Base-by-base conservation (phyloP, 768 basidiomycete genomes). In the Pleurotus giganteus region DNA sequence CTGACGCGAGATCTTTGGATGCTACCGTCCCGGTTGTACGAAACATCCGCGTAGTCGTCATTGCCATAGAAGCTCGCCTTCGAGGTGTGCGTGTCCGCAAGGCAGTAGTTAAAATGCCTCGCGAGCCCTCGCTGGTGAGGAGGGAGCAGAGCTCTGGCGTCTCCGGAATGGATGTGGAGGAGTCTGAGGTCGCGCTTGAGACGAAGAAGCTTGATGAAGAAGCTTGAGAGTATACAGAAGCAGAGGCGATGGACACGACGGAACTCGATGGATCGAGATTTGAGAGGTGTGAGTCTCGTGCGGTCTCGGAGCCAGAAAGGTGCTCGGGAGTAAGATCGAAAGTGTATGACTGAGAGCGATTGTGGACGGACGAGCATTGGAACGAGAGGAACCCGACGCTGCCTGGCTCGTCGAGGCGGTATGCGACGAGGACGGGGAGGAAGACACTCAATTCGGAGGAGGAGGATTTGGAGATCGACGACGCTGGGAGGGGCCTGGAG, bases 231-330 rank as follows among this genome's bases (percentile, higher is more conserved):
- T 24, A 15, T 31, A n/a, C n/a, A n/a, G 39, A 32, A 54, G 32
- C 29, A 42, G 43, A 29, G 44, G 57, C 24, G 47, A 50, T 34
- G 49, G n/a, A n/a, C n/a, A n/a, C n/a, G n/a, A n/a, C n/a, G n/a
- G 54, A 15, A 77, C 74, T 2, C 68, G 67, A 37, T 64, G 65
- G n/a, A 57, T 62, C 45, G 49, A 13, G 56, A 65, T 62, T 53
- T 61, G 54, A 26, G 66, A 58, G 31, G 8, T 60, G 58, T 21
- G 56, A 79, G 67, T 91, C 89, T 41, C 88, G 83, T 67, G 92
- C 91, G 0, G 90, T 92, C 67, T 91, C 91, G 2, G 89, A 91
- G 28, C 90, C 90, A 5, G 89, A 91, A 52, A 78, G 76, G 28
- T 69, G 59, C 45, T 72, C 73, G 71, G 29, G 58, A 58, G 41